These are phyloP conservation scores for Mallotus japonicus DNA, from an alignment of 441 rosid genomes.

Conservation along the genomic window DNA sequence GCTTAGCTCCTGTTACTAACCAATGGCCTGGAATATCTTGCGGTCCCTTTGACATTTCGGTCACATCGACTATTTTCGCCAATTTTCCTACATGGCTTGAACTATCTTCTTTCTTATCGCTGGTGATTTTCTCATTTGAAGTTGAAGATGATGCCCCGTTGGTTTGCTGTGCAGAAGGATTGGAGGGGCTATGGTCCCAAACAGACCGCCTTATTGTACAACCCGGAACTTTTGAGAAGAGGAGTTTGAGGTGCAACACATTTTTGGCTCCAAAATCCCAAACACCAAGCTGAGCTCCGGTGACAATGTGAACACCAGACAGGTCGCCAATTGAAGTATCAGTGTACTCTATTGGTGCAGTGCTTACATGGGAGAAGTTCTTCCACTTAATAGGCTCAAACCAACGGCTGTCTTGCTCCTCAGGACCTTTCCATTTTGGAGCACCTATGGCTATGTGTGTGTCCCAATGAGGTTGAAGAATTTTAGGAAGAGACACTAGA, in stretches of 20 bases:
- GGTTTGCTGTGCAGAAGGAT: slow-evolving; percentile 32
- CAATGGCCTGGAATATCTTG: slow-evolving; percentile 73
- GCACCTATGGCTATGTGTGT: slow-evolving; percentile 65
- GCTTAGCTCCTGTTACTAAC: slow-evolving; percentile 73
- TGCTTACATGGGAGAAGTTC: slow-evolving; percentile 77
- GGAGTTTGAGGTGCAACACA: slow-evolving; percentile 60
- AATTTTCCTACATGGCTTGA: slow-evolving; percentile 40
- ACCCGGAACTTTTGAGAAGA: slow-evolving; percentile 60
- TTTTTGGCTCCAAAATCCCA: slow-evolving; percentile 71
- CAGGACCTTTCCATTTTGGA: slow-evolving; percentile 77
- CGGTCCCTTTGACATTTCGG: slow-evolving; percentile 69
- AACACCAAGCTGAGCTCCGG: slow-evolving; percentile 73
- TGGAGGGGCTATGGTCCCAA: slow-evolving; percentile 64
- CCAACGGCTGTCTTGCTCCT: slow-evolving; percentile 84
- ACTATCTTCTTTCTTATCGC: slow-evolving; percentile 46
- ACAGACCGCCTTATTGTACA: slow-evolving; percentile 66
- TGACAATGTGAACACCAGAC: slow-evolving; percentile 62
- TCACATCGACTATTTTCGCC: slow-evolving; percentile 51
- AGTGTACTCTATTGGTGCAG: slow-evolving; percentile 64
- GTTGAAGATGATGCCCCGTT: slow-evolving; percentile 57
- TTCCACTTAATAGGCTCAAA: slow-evolving; percentile 79
- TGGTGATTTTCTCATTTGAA: slow-evolving; percentile 35
- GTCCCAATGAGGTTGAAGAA: slow-evolving; percentile 67
- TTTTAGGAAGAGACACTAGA: slow-evolving; percentile 64
- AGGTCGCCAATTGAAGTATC: slow-evolving; percentile 70